These are phyloP conservation scores for Xerocomus amazonicus DNA, from an alignment of 1,284 basidiomycete genomes.

Conservation along the genomic window DNA sequence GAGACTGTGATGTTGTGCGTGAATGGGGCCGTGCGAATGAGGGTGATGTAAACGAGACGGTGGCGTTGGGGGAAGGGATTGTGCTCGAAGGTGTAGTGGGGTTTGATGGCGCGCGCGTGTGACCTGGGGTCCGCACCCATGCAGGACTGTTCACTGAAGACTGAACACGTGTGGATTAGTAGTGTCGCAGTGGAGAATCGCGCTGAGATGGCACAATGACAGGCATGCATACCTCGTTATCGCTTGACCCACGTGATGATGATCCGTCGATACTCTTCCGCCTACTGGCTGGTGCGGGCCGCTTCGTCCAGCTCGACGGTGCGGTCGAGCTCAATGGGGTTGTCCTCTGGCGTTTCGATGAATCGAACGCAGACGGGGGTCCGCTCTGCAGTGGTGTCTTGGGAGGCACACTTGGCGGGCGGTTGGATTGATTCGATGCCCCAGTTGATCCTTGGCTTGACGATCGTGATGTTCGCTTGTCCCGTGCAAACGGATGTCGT, in stretches of 20 bases:
- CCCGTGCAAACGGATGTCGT: constrained; percentile 28
- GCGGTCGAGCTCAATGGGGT: constrained; percentile 53
- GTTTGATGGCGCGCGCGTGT: constrained; percentile 62
- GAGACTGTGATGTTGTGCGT: constrained; percentile 50
- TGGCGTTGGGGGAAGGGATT: constrained; percentile 30
- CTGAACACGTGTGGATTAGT: constrained; percentile 15
- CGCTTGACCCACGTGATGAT: constrained; percentile 46
- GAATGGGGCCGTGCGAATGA: constrained; percentile 54
- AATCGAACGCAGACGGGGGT: constrained; percentile 55
- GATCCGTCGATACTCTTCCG: constrained; percentile 66
- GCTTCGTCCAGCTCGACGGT: constrained; percentile 70
- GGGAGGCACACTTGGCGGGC: constrained; percentile 46
- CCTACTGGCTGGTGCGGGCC: constrained; percentile 57
- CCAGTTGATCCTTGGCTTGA: constrained; percentile 54
- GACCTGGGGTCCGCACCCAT: constrained; percentile 42
- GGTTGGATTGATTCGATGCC: constrained; percentile 39
- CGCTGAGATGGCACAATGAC: background rate
- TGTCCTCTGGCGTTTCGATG: constrained; percentile 58
- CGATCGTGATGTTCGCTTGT: constrained; percentile 42
- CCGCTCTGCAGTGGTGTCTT: constrained; percentile 43
- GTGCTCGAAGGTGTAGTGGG: constrained; percentile 51
- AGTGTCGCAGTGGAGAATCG: constrained; percentile 5
- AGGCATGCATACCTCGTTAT: constrained; percentile 59
- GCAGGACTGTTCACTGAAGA: constrained; percentile 36
- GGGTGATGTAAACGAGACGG: constrained; percentile 37